These are phyloP conservation scores for Sanghuangporus baumii DNA, from an alignment of 1,284 basidiomycete genomes.

Conservation along the genomic window DNA sequence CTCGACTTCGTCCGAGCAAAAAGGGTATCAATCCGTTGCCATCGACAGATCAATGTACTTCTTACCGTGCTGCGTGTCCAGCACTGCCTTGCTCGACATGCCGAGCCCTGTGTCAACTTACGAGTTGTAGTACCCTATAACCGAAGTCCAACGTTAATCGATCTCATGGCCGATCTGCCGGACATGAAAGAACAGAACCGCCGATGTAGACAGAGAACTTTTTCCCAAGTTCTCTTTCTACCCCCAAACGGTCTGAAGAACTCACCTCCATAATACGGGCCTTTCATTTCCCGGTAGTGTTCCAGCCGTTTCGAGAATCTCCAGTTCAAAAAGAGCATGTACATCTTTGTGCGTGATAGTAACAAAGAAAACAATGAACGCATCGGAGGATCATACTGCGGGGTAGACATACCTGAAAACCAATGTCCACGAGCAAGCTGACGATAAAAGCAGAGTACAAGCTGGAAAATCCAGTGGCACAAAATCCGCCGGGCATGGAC, in stretches of 20 bases:
- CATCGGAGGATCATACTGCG: background rate
- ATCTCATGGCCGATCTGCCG: conserved; percentile 10
- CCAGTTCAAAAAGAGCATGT: conserved; percentile 72
- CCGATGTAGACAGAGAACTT: conserved; percentile 12
- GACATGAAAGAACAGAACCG: conserved; percentile 15
- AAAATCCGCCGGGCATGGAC: conserved; percentile 55
- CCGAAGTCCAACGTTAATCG: conserved; percentile 22
- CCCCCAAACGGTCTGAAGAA: conserved; percentile 14
- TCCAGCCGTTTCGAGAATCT: conserved; percentile 63
- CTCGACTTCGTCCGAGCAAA: background rate
- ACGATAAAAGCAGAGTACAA: conserved; percentile 67
- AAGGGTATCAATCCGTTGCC: background rate
- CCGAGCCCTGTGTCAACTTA: background rate
- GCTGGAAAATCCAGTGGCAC: conserved; percentile 56
- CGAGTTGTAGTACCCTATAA: conserved; percentile 26
- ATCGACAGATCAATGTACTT: conserved; percentile 1
- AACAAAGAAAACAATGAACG: background rate
- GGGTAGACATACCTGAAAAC: conserved; percentile 53
- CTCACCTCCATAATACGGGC: conserved; percentile 56
- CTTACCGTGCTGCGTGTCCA: background rate
- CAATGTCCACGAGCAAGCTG: conserved; percentile 58
- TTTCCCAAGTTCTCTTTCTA: background rate
- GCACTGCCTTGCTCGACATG: background rate
- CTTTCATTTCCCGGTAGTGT: conserved; percentile 60
- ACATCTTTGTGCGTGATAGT: conserved; percentile 39